Base-by-base conservation (phyloP, 768 basidiomycete species). In the Boletus sp. region DNA sequence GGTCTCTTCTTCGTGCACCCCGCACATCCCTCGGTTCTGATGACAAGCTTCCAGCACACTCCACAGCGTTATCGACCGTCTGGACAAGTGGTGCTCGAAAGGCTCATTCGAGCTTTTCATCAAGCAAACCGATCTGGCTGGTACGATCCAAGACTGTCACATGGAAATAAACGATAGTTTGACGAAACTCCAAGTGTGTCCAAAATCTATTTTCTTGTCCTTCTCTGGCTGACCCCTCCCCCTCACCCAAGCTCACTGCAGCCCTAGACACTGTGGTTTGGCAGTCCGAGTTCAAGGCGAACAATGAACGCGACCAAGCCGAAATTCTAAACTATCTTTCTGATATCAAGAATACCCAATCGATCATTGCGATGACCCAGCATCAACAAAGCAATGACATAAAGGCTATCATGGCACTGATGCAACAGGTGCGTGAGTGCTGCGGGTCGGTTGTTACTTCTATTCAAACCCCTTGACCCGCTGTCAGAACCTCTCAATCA, bases 71-170 rank as follows among this genome's bases (percentile, higher is more conserved):
- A 60, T 77, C 47, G 58, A 54, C 5, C 73, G 69, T 60, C 76
- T 85, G 74, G 63, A 71, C n/a, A 67, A 60, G 14, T 83, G 82
- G 82, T 71, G 73, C 7, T 70, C 70, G 41, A 70, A 77, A 50
- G 62, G 64, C 30, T 67, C 67, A 28, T 39, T 80, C 49, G 71
- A 80, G 54, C 73, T 78, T 6, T 79, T 84, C 56, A 55, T 79
- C 32, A 75, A 72, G 55, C 83, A 83, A 58, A 64, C 60, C 18
- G 76, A 80, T 29, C 74, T 84, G 37, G 65, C 72, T 17, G 58
- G 62, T 28, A 77, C 76, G 42, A 83, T 85, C 28, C 66, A 75
- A 58, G 66, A 67, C 15, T 83, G 79, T 59, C 78, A 84, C 50
- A 52, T 61, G 48, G 68, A 72, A 29, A 75, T 85, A 37, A 67